phyloP scores from a whole-genome alignment of 2,329 filamentous ascomycete genomes.

The Neonectria punicea region DNA sequence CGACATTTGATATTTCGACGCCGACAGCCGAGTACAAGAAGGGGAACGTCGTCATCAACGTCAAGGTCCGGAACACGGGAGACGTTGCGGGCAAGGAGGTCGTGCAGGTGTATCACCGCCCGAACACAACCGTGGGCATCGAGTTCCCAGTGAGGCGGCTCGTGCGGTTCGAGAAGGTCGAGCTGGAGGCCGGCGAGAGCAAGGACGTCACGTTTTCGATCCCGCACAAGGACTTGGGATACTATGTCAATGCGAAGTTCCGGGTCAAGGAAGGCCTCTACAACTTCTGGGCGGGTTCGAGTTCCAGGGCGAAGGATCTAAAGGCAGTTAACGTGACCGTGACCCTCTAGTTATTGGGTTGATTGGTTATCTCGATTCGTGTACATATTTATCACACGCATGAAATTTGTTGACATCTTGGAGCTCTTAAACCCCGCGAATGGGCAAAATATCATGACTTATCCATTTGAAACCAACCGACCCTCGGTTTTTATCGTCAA shows the following conservation, averaged over 20 bases:
- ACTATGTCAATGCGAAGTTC: slow-evolving; percentile 42
- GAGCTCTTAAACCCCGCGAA: background rate
- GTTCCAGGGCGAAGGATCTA: slow-evolving; percentile 38
- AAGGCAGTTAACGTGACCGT: slow-evolving; percentile 32
- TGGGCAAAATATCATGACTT: background rate
- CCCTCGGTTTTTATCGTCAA: background rate
- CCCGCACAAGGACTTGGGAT: slow-evolving; percentile 42
- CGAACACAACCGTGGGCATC: slow-evolving; percentile 60
- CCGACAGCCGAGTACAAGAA: slow-evolving; percentile 42
- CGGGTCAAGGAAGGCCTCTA: slow-evolving; percentile 39
- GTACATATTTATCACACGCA: slow-evolving; percentile 8
- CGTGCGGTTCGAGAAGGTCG: slow-evolving; percentile 70
- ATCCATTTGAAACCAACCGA: background rate
- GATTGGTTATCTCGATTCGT: background rate
- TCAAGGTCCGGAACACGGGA: slow-evolving; percentile 69
- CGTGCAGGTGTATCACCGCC: slow-evolving; percentile 62
- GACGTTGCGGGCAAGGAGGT: slow-evolving; percentile 59
- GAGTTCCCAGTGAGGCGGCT: slow-evolving; percentile 65
- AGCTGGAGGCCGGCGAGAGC: slow-evolving; percentile 64
- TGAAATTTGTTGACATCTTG: background rate
- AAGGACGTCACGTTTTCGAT: slow-evolving; percentile 47
- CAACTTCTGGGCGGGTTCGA: slow-evolving; percentile 46
- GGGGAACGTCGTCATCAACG: slow-evolving; percentile 56
- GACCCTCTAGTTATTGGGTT: background rate
- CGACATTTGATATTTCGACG: slow-evolving; percentile 65